These are phyloP conservation scores for Fusarium sp. DNA, from an alignment of 2,329 filamentous ascomycete species.

Conservation along the genomic window DNA sequence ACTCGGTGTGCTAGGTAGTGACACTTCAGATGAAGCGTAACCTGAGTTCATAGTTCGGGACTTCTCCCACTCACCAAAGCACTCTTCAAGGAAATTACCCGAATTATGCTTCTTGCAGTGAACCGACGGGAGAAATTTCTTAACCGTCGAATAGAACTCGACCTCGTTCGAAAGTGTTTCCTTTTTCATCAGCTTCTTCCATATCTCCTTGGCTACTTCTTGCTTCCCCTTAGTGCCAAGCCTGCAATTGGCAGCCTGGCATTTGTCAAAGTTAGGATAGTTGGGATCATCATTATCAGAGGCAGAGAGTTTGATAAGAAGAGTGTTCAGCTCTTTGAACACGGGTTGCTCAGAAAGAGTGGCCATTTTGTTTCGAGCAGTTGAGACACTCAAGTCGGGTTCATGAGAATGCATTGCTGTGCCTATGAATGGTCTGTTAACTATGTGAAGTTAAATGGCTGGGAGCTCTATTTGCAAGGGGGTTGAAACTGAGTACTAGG, in stretches of 20 bases:
- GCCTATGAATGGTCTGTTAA: background rate
- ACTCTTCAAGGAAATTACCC: rapidly evolving
- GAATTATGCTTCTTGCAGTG: background rate
- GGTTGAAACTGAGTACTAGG: background rate
- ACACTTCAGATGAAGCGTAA: background rate
- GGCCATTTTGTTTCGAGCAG: background rate
- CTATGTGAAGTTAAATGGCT: background rate
- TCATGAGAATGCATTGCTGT: background rate
- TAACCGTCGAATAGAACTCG: background rate
- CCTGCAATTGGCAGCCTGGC: background rate
- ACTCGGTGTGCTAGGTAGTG: constrained; percentile 3
- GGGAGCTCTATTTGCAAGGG: background rate
- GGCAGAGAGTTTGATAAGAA: constrained; percentile 1
- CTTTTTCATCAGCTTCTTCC: background rate
- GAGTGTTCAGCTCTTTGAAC: background rate
- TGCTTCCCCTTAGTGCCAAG: background rate
- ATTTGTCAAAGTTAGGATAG: background rate
- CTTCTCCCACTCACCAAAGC: constrained; percentile 4
- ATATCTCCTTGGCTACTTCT: background rate
- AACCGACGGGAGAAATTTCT: background rate
- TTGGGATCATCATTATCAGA: background rate
- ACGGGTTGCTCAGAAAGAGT: background rate
- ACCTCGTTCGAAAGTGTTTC: background rate
- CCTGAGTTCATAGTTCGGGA: background rate
- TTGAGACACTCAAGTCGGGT: background rate